Conservation (phyloP, 2,329 filamentous ascomycete species). For the Botrytis tulipae region DNA sequence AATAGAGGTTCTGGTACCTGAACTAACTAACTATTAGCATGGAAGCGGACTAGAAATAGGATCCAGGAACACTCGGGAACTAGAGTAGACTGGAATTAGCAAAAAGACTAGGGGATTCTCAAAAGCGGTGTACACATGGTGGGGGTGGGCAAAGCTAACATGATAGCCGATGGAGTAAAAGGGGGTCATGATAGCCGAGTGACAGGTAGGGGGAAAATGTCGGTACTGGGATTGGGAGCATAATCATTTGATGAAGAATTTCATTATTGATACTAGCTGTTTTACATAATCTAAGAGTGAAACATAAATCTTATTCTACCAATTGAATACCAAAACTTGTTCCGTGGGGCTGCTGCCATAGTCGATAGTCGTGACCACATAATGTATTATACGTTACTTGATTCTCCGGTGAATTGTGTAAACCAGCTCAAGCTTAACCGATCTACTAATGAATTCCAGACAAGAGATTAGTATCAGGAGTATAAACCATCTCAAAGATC, state of each 20-base stretch:
- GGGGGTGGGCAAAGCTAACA: background rate
- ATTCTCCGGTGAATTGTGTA: background rate
- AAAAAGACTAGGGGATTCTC: background rate
- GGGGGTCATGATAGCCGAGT: background rate
- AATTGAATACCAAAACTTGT: background rate
- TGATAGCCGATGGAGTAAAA: background rate
- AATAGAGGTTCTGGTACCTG: background rate
- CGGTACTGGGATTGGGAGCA: background rate
- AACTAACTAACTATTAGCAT: background rate
- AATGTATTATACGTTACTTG: background rate
- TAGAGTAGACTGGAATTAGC: background rate
- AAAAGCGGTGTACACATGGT: background rate
- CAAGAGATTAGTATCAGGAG: background rate
- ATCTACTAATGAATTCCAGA: background rate
- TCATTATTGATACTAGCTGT: background rate
- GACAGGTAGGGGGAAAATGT: background rate
- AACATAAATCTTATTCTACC: background rate
- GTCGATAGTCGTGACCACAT: background rate
- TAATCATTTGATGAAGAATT: background rate
- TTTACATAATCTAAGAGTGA: background rate
- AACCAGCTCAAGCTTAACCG: background rate
- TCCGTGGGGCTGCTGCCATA: background rate
- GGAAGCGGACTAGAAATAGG: background rate
- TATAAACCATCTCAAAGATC: background rate
- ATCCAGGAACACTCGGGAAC: background rate